These are phyloP conservation scores for Canavalia ensiformis DNA, from an alignment of 306 rosid genomes.

Conservation along the genomic window DNA sequence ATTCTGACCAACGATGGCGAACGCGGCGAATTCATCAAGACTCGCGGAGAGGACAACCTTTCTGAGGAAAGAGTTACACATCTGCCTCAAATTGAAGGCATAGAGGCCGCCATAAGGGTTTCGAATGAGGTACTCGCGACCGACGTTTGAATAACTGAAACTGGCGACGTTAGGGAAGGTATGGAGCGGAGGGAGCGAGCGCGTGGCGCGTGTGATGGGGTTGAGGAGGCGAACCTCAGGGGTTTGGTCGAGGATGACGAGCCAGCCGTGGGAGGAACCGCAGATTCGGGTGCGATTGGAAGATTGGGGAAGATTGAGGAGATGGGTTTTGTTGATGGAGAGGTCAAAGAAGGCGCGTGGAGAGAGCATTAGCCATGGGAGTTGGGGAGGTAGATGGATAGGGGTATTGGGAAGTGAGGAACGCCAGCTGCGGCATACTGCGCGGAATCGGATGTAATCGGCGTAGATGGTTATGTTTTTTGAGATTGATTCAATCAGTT, in stretches of 20 bases:
- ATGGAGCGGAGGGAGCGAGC: conserved; percentile 68
- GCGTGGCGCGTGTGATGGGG: conserved; percentile 60
- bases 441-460: conserved; percentile 67
- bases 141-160: conserved; percentile 65
- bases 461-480: conserved; percentile 50
- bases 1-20: conserved; percentile 62
- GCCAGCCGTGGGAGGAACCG: conserved; percentile 85
- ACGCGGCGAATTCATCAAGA: conserved; percentile 56
- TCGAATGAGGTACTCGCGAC: conserved; percentile 60
- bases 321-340: conserved; percentile 58
- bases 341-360: conserved; percentile 63
- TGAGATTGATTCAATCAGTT: conserved; percentile 61
- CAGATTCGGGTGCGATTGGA: conserved; percentile 62
- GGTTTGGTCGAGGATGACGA: conserved; percentile 61
- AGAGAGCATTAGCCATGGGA: conserved; percentile 78
- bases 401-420: conserved; percentile 58
- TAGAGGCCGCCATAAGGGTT: conserved; percentile 44
- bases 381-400: conserved; percentile 70
- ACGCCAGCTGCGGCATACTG: conserved; percentile 63
- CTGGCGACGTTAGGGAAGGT: conserved; percentile 68
- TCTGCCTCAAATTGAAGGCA: conserved; percentile 55
- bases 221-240: conserved; percentile 67
- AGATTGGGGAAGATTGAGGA: conserved; percentile 64
- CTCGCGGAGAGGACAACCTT: conserved; percentile 67
- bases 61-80: conserved; percentile 65